Evolutionary conservation across 371 early-diverging fungal species (phyloP), one percentile per base, ranked within the genome.

Genomic region (Mucor mucedo): DNA sequence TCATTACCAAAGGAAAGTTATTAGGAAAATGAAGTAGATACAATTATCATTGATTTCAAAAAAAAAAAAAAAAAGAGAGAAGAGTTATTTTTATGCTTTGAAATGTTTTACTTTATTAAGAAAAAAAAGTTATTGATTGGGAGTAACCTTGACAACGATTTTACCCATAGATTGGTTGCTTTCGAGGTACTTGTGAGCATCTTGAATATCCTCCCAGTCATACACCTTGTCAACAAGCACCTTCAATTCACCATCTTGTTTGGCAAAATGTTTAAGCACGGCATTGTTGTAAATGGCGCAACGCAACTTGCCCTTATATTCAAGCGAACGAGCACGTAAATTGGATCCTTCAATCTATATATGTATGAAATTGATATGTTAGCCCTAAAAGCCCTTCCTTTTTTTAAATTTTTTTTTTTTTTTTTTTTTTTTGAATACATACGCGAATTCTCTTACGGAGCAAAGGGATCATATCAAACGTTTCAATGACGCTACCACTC

Each of bases 121-220:
- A 62, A 49, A 55, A 14, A 14, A 42, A 21, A n/a, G n/a, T 57
- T 44, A 50, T 28, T 66, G 50, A 10, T 54, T 45, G 50, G 60
- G 52, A 52, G 60, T 55, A 9, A 65, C 61, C 35, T 59, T 65
- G 39, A 85, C 74, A 2, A 85, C 81, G 55, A 87, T 74, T 68
- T 89, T 87, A 50, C 91, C 91, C 58, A 76, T 85, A 30, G 82
- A 85, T 35, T 71, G 44, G 65, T 88, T 87, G 49, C 72, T 71
- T 76, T 92, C 91, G 75, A 93, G 79, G 49, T 83, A 82, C 53
- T 60, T 56, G 66, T 92, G 92, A 11, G 90, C 89, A 13, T 85
- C 83, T 5, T 47, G 58, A 55, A 93, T 89, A 53, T 89, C 75
- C 30, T 78, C 76, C 91, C 91, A 92, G 58, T 70, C 70, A 62